phyloP scores from a whole-genome alignment of 2,329 filamentous ascomycete genomes.

The Pestalotiopsis fici region DNA sequence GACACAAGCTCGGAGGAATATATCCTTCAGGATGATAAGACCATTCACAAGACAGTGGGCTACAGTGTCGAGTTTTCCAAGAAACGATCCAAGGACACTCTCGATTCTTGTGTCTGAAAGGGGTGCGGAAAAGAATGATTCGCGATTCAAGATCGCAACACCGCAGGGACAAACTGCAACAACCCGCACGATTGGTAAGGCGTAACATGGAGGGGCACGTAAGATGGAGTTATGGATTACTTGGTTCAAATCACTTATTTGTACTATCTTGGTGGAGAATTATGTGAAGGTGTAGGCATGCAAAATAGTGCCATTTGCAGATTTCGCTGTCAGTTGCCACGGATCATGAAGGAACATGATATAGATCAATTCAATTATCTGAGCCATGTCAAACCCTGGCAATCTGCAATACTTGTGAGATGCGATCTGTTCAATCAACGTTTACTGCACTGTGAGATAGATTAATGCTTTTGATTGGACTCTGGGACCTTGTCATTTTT shows the following conservation, averaged over 20 bases:
- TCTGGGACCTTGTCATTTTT: no score
- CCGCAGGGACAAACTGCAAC: neutral
- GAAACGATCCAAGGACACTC: slow-evolving; percentile 9
- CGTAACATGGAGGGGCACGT: neutral
- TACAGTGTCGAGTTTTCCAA: slow-evolving; percentile 29
- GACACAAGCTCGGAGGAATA: slow-evolving; percentile 18
- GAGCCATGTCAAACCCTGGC: neutral
- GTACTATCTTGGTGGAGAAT: neutral
- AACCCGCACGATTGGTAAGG: neutral
- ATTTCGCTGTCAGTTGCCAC: neutral
- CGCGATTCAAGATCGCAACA: neutral
- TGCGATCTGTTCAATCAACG: no score
- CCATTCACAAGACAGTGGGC: slow-evolving; percentile 29
- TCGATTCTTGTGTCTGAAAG: neutral
- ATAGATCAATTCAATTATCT: neutral
- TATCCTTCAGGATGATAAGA: slow-evolving; percentile 17
- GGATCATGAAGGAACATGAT: neutral
- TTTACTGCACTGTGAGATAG: no score
- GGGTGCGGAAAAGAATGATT: neutral
- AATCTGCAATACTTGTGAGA: no score
- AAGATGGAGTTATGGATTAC: neutral
- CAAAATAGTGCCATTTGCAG: neutral
- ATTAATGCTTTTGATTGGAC: no score
- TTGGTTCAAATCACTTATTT: neutral
- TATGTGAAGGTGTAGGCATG: neutral